A percentile compares a stretch with the other conserved stretches of the same genome.
phyloP scores from a whole-genome alignment of 2,329 filamentous ascomycete species.

The Colletotrichum simmondsii region DNA sequence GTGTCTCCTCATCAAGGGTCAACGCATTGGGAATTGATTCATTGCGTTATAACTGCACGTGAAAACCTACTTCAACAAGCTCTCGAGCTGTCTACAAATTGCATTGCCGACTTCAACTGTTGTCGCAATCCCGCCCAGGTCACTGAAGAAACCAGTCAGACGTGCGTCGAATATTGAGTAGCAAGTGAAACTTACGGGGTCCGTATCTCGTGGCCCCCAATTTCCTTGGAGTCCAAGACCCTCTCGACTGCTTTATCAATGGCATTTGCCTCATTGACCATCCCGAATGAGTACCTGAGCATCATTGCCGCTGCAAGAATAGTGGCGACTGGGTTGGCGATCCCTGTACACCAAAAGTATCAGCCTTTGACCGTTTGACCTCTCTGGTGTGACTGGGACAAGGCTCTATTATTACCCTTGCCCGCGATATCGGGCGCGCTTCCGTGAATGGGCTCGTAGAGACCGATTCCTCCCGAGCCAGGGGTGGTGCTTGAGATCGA shows the following conservation, averaged over 20 bases:
- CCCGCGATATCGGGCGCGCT: not conserved
- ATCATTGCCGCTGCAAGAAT: not conserved
- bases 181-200: not conserved
- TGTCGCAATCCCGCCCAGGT: not conserved
- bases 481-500: constrained; percentile 38
- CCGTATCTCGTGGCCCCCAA: not conserved
- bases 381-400: no score
- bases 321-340: not conserved
- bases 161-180: not conserved
- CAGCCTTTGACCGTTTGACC: not conserved
- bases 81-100: not conserved
- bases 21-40: no score
- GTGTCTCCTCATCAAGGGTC: no score
- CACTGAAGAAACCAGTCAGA: not conserved
- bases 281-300: not conserved
- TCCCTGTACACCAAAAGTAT: not conserved
- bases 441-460: constrained; percentile 12
- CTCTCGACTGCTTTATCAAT: not conserved
- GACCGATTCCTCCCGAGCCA: not conserved
- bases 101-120: not conserved
- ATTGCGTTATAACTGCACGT: no score
- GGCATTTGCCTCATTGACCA: not conserved
- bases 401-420: not conserved
- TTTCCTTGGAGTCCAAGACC: not conserved
- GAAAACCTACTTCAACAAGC: not conserved